Base-by-base conservation (phyloP, 257 asterid genomes). In the Capsicum baccatum region DNA sequence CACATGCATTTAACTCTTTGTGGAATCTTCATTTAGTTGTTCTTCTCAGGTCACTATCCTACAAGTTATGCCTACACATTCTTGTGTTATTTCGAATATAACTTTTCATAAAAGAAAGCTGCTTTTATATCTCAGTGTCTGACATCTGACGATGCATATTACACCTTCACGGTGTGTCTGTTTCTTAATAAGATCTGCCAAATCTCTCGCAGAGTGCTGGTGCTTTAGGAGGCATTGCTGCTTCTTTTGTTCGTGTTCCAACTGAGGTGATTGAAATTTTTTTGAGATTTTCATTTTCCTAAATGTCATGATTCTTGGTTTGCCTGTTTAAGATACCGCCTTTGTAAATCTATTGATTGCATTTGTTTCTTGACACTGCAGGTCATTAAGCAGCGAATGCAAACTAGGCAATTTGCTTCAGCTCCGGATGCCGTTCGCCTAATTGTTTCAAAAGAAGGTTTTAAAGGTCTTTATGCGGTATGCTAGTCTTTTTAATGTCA, bases 341-440 rank as follows among this genome's bases (percentile, higher is more conserved):
- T 54, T 14, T 47, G 57, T 81, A 63, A 63, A 47, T 47, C 17
- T 37, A 15, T 39, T 67, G 82, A 71, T 64, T 78, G 59, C 56
- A 19, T 59, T 71, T 14, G 70, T 70, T 83, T 87, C 78, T 81
- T 88, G 86, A 74, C 84, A 82, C 83, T 89, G 82, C 91, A 96
- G 99, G 99, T 96, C 87, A 95, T 96, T 87, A 96, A 96, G 93
- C 98, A 93, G 87, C 92, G 99, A 80, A 89, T 96, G 98, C 99
- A 96, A 86, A 96, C 98, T 39, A 90, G 94, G 81, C 99, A 96
- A 89, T 96, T 96, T 92, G 88, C 90, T 83, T 94, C 99, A 79
- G 97, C 98, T 50, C 97, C 98, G 82, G 92, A 89, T 89, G 98
- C 99, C 76, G 97, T 96, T 73, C 91, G 94, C 68, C 89, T 93